Conservation (phyloP, 352 stramenopile genomes). For the Phytophthora pinifolia region DNA sequence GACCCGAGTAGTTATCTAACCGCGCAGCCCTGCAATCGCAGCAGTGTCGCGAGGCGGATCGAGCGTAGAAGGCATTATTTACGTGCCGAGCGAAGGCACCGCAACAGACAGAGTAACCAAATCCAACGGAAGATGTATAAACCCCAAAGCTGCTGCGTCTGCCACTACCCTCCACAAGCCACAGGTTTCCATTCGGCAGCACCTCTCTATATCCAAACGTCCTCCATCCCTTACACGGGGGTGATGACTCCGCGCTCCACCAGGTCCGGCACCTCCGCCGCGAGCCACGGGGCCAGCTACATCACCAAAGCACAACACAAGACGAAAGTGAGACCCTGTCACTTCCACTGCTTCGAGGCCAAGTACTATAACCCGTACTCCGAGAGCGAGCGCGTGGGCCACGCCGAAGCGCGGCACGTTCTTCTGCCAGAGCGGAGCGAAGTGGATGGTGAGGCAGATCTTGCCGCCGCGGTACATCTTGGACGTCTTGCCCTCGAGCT, state of each 20-base stretch:
- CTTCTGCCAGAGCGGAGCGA: constrained; percentile 88
- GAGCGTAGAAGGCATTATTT: constrained; percentile 34
- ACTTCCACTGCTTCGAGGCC: not conserved
- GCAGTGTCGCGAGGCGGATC: constrained; percentile 1
- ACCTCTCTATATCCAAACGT: not conserved
- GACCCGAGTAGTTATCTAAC: constrained; percentile 16
- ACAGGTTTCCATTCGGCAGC: not conserved
- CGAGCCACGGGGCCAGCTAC: constrained; percentile 85
- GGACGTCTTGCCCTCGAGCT: constrained; percentile 89
- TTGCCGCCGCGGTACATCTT: constrained; percentile 92
- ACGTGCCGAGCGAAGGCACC: constrained; percentile 23
- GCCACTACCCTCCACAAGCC: not conserved
- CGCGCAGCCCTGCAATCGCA: constrained; percentile 6
- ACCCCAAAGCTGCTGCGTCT: constrained; percentile 2
- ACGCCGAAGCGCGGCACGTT: constrained; percentile 88
- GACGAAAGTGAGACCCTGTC: constrained; percentile 2
- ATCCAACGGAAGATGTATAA: constrained; percentile 49
- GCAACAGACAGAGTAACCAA: constrained; percentile 26
- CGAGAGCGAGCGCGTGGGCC: constrained; percentile 81
- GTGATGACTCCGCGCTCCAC: constrained; percentile 78
- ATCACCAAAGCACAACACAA: constrained; percentile 3
- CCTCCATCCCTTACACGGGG: constrained; percentile 44
- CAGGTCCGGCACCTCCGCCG: constrained; percentile 84
- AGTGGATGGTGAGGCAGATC: constrained; percentile 90
- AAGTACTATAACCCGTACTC: constrained; percentile 37